Percentiles rank a stretch among this genome's conserved stretches.
Evolutionary conservation across 257 asterid genomes (phyloP).

Genomic region (Penstemon eatonii): DNA sequence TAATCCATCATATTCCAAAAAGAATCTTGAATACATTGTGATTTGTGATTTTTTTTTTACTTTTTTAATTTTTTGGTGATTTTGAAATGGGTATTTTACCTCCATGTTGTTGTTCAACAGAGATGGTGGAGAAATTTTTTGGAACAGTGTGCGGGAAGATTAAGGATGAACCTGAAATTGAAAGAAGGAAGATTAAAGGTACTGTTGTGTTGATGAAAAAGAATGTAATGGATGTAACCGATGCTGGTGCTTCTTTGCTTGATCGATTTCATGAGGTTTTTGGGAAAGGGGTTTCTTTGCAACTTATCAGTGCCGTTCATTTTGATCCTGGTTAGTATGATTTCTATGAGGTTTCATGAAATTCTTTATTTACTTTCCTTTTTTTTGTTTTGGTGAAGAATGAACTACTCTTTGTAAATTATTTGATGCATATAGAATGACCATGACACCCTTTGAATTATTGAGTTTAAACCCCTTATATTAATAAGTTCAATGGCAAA

Average conservation of each 20-base stretch:
- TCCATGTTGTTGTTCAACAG: conserved; percentile 21
- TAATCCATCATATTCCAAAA: too few relatives aligned
- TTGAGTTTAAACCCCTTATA: too few relatives aligned
- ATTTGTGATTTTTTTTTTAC: too few relatives aligned
- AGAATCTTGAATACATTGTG: too few relatives aligned
- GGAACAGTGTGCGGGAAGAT: conserved; percentile 45
- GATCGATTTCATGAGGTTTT: conserved; percentile 64
- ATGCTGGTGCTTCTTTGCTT: conserved; percentile 43
- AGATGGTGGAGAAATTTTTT: conserved; percentile 49
- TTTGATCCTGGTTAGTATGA: conserved; percentile 40
- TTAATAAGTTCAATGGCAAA: too few relatives aligned
- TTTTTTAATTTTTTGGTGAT: too few relatives aligned
- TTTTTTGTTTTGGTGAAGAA: too few relatives aligned
- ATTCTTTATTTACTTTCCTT: background rate
- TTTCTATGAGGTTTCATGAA: background rate
- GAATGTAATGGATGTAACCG: conserved; percentile 56
- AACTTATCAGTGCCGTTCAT: conserved; percentile 59
- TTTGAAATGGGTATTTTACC: background rate
- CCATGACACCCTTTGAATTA: too few relatives aligned
- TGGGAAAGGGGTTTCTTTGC: conserved; percentile 61
- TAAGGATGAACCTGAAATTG: conserved; percentile 28
- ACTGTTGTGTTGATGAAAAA: conserved; percentile 66
- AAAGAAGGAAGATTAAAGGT: conserved; percentile 51
- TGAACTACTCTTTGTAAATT: too few relatives aligned
- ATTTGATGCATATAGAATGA: too few relatives aligned